Base-by-base conservation (phyloP, 495 filamentous ascomycete species). In the Talaromyces nanjingensis region DNA sequence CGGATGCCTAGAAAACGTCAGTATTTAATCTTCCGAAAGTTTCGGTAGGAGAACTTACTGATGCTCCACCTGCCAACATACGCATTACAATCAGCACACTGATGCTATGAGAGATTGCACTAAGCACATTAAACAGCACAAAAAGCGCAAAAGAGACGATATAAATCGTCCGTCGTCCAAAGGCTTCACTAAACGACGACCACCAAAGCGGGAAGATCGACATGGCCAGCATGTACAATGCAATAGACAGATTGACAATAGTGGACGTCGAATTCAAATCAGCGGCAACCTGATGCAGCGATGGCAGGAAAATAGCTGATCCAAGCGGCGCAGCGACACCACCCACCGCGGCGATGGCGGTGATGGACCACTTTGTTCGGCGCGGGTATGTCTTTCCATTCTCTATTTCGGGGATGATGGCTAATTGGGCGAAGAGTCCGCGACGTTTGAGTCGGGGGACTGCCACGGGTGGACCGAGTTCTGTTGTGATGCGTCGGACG, bases 131-230 rank as follows among this genome's bases (percentile, higher is more conserved):
- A 76, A 89, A 97, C 20, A 96, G 58, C n/a, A 88, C 74, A 70
- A 93, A 96, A 6, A 96, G 79, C 25, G 79, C 69, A 71, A 98
- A 97, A 0, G 91, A 96, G 47, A 83, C 76, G 18, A 98, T 69
- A 73, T 97, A 97, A 60, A 98, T 92, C 7, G 87, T 91, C 27
- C 93, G 83, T 45, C 93, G 84, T 22, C 93, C 93, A 3, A 91
- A 73, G 4, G 84, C 83, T 73, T 97, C 93, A 11, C 90, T 93
- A 71, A 97, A 96, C 3, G 86, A 89, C 2, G 90, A 94, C 93
- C 93, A 97, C 91, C 92, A 97, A 5, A 97, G 82, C 2, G 93
- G 93, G 65, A 92, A 96, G 27, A 97, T 91, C 18, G 88, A 84
- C 91, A 97, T 94, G 62, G 84, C 78, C 6, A 96, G 81, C 92